Evolutionary conservation across 768 basidiomycete species (phyloP), one percentile per base, ranked within the genome.

Genomic region (Suillus subluteus): DNA sequence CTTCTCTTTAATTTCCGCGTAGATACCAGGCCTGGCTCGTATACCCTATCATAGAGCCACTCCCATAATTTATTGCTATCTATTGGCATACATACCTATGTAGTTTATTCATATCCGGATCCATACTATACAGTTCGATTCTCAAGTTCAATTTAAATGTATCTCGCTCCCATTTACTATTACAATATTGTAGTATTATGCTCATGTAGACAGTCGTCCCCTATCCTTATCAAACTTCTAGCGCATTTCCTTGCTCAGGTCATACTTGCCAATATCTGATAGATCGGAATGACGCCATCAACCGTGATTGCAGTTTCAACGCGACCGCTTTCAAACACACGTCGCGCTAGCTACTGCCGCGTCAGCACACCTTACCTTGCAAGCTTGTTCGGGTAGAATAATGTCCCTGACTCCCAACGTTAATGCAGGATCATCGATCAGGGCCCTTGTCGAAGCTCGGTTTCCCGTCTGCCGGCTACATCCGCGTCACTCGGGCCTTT

Each of bases 51-150:
- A 26, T 26, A 41, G 16, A 59, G 23, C 58, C 58, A 26, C 1
- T 59, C 30, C 3, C 18, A 61, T 43, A 43, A n/a, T 30, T 61
- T 61, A 61, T 61, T 61, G 12, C 3, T 61, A 61, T 43, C 21
- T 61, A 43, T 43, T 4, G 18, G 43, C 18, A 38, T 21, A 59
- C 52, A 16, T 30, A 16, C 50, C n/a, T 7, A 4, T 61, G 9
- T 55, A 43, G 18, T 26, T 30, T 18, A 21, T 61, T 40, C 37
- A 11, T 61, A 16, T 15, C 13, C 18, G 13, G 12, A 50, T 61
- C 16, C 13, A 41, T 41, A 11, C 41, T 23, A 13, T 52, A 59
- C 4, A 32, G 32, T 32, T 41, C 15, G 38, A 56, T n/a, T 56
- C 35, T 44, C 18, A 5, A 16, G 50, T 52, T 26, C 23, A 21